Conservation (phyloP, 179 eudicot genomes). For the Sideroxylon spinosum region DNA sequence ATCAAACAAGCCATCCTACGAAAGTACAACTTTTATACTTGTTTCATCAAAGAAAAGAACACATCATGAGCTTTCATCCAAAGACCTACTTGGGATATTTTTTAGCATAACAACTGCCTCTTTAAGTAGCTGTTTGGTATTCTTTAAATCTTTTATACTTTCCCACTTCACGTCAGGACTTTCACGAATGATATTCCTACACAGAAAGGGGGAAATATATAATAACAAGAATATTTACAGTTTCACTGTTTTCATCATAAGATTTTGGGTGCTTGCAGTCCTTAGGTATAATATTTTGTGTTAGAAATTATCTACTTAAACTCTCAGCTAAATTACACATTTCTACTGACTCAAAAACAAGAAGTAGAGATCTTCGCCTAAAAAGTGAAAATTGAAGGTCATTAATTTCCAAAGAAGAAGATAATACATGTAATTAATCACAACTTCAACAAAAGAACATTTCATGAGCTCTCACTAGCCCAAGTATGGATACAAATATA, state of each 20-base stretch:
- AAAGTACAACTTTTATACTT: no score
- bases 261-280: background rate
- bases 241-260: background rate
- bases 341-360: conserved; percentile 92
- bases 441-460: background rate
- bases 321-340: conserved; percentile 88
- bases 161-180: conserved; percentile 96
- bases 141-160: conserved; percentile 88
- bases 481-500: no score
- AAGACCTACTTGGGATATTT: conserved; percentile 87
- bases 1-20: no score
- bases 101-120: conserved; percentile 99
- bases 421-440: background rate
- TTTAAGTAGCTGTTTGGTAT: conserved; percentile 88
- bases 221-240: background rate
- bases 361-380: conserved; percentile 92
- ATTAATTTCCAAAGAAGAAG: conserved; percentile 15
- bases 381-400: conserved; percentile 17
- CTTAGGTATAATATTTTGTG: background rate
- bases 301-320: conserved; percentile 62
- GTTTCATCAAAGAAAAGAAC: background rate
- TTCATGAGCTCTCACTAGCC: background rate
- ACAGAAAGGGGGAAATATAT: conserved; percentile 5
- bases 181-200: conserved; percentile 91
- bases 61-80: background rate